Percentiles rank a stretch among this genome's conserved stretches.
Evolutionary conservation across 768 basidiomycete species (phyloP).

Genomic region (Termitomyces titanicus): DNA sequence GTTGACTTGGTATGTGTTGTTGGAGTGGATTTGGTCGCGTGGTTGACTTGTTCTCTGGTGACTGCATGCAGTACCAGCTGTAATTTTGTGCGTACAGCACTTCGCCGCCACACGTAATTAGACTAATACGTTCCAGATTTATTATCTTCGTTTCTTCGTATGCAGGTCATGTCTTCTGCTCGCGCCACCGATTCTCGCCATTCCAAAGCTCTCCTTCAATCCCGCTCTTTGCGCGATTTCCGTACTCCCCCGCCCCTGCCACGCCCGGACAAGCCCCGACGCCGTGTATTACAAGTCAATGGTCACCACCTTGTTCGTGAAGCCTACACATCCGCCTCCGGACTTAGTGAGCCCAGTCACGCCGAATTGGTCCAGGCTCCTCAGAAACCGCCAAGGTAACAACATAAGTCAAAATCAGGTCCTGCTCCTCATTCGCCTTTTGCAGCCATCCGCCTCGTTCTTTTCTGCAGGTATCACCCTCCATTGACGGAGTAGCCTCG

Average conservation of each 20-base stretch:
- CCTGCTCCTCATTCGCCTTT: neutral
- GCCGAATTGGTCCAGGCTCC: slow-evolving; percentile 1
- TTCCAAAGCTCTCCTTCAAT: slow-evolving; percentile 8
- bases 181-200: slow-evolving; percentile 7
- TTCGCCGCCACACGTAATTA: neutral
- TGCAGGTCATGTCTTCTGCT: slow-evolving; percentile 16
- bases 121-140: slow-evolving; percentile 2
- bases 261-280: slow-evolving; percentile 9
- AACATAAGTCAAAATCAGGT: neutral
- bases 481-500: neutral
- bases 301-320: neutral
- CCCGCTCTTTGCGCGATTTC: slow-evolving; percentile 16
- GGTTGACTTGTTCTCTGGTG: slow-evolving; percentile 4
- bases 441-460: slow-evolving; percentile 1
- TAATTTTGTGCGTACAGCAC: slow-evolving; percentile 1
- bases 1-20: slow-evolving; percentile 10
- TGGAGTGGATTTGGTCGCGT: slow-evolving; percentile 9
- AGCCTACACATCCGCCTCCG: neutral
- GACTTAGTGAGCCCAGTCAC: neutral
- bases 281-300: slow-evolving; percentile 6
- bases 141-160: slow-evolving; percentile 2
- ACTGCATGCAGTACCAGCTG: slow-evolving; percentile 8
- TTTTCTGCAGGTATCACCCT: slow-evolving; percentile 6
- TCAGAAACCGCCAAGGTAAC: slow-evolving; percentile 7
- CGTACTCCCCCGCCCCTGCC: slow-evolving; percentile 5